Evolutionary conservation across 2,329 filamentous ascomycete genomes (phyloP).

Genomic region (Xylariaceae sp.): DNA sequence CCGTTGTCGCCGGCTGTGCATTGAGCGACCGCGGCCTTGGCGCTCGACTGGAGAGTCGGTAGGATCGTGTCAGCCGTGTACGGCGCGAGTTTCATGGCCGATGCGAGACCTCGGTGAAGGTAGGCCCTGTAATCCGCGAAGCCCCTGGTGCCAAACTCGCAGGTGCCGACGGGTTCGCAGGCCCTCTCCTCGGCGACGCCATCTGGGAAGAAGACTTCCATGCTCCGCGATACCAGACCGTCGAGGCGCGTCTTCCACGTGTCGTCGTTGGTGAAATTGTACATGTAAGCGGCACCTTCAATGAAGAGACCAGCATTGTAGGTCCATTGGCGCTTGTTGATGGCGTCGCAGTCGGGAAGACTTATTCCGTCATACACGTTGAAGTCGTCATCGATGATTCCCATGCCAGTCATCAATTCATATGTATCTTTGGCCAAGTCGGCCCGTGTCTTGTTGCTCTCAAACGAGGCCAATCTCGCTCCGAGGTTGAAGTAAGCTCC

Average conservation of each 20-base stretch:
- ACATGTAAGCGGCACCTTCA: conserved; percentile 35
- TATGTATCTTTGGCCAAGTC: conserved; percentile 55
- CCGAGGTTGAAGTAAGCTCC: conserved; percentile 41
- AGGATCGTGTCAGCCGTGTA: conserved; percentile 30
- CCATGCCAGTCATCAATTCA: conserved; percentile 38
- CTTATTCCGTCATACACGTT: conserved; percentile 43
- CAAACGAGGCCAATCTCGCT: conserved; percentile 58
- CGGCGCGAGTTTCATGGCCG: conserved; percentile 32
- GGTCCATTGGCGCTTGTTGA: conserved; percentile 45
- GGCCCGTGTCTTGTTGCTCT: conserved; percentile 56
- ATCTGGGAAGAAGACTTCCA: conserved; percentile 44
- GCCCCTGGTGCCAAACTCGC: conserved; percentile 47
- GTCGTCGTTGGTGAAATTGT: conserved; percentile 33
- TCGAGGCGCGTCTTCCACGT: conserved; percentile 44
- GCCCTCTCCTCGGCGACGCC: conserved; percentile 47
- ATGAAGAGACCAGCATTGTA: conserved; percentile 45
- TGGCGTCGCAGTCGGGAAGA: conserved; percentile 34
- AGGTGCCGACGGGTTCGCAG: conserved; percentile 43
- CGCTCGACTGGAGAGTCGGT: conserved; percentile 31
- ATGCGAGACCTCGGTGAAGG: conserved; percentile 43
- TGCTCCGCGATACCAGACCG: conserved; percentile 39
- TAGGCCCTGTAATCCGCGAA: conserved; percentile 54
- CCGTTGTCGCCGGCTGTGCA: conserved; percentile 29
- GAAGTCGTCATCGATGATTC: conserved; percentile 39
- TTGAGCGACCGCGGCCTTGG: conserved; percentile 32